Conservation (phyloP, 495 filamentous ascomycete genomes). For the Podospora pseudoanserina region DNA sequence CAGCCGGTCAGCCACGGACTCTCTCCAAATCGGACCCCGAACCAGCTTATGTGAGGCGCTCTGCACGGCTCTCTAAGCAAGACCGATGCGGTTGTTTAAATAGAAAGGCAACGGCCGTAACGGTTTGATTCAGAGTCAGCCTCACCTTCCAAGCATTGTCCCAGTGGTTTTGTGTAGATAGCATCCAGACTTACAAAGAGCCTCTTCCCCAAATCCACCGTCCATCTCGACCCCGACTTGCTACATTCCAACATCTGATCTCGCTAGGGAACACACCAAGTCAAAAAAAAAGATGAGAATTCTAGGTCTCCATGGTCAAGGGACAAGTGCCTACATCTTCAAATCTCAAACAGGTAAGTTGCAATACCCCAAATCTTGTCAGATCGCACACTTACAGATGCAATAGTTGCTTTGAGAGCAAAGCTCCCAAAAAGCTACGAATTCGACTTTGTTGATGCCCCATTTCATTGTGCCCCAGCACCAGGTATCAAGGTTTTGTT, state of each 20-base stretch:
- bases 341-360: conserved; percentile 54
- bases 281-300: conserved; percentile 44
- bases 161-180: neutral
- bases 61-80: neutral
- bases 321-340: conserved; percentile 57
- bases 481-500: conserved; percentile 54
- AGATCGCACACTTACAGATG: neutral
- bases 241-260: neutral
- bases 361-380: neutral
- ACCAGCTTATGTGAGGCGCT: neutral
- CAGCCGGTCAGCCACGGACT: conserved; percentile 23
- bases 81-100: neutral
- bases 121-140: neutral
- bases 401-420: conserved; percentile 31
- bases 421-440: conserved; percentile 31
- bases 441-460: conserved; percentile 59
- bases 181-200: neutral
- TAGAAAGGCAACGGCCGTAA: neutral
- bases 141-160: neutral
- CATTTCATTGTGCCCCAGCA: conserved; percentile 42
- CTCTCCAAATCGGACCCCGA: conserved; percentile 34
- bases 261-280: neutral
- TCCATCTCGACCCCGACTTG: neutral
- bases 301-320: conserved; percentile 62
- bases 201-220: neutral